Percentiles rank a stretch among this genome's conserved stretches.
Evolutionary conservation across 2,329 filamentous ascomycete genomes (phyloP).

Genomic region (Monosporascus sp.): DNA sequence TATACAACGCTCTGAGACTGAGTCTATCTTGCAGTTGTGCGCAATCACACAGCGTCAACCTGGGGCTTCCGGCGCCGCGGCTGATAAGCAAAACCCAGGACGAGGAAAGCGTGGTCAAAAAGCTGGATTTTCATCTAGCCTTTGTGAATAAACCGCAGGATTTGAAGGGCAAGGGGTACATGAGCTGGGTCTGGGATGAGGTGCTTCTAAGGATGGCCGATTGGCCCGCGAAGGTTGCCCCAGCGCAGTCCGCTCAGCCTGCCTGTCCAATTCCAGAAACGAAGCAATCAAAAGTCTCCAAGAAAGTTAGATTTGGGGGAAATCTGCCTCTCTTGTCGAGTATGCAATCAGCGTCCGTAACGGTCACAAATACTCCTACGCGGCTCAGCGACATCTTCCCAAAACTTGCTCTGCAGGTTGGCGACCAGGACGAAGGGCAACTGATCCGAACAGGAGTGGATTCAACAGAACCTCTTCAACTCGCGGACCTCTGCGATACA

Average conservation of each 20-base stretch:
- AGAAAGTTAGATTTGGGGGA: neutral
- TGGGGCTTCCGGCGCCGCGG: conserved; percentile 6
- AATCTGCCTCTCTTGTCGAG: too few relatives aligned
- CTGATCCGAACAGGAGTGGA: too few relatives aligned
- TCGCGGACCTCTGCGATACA: neutral
- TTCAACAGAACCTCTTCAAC: neutral
- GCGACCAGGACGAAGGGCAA: too few relatives aligned
- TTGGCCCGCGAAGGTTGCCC: too few relatives aligned
- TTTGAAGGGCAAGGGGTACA: conserved; percentile 3
- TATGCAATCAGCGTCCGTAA: neutral
- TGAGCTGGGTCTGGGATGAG: conserved; percentile 10
- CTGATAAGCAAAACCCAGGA: conserved; percentile 11
- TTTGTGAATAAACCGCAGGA: conserved; percentile 3
- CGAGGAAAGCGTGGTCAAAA: conserved; percentile 9
- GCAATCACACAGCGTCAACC: conserved; percentile 15
- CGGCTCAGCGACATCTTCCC: neutral
- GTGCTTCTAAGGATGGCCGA: conserved; percentile 3
- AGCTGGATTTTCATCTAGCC: conserved; percentile 5
- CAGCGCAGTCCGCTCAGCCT: neutral
- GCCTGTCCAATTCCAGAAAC: neutral
- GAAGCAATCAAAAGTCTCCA: neutral
- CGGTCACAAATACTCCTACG: neutral
- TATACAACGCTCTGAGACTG: conserved; percentile 17
- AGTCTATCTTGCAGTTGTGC: conserved; percentile 14
- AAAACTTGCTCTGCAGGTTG: too few relatives aligned